These are phyloP conservation scores for Pholiota microspora DNA, from an alignment of 768 basidiomycete species.

Conservation along the genomic window DNA sequence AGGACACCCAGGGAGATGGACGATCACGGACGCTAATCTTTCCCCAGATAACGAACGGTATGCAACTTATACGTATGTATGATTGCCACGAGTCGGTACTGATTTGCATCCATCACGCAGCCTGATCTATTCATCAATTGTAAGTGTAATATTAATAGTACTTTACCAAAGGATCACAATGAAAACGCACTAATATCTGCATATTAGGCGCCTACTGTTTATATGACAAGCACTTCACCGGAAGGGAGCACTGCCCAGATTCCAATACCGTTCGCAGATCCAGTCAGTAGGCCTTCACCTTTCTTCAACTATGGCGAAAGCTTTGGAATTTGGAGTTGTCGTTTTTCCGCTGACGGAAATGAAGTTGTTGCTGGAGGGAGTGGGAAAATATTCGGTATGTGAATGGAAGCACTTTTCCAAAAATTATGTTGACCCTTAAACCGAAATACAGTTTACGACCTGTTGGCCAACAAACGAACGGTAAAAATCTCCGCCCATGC, in stretches of 20 bases:
- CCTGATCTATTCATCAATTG: conserved; percentile 92
- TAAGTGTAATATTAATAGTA: conserved; percentile 29
- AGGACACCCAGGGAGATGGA: conserved; percentile 82
- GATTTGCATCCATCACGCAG: conserved; percentile 33
- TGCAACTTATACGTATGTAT: background rate
- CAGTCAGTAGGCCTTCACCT: conserved; percentile 30
- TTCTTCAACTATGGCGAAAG: conserved; percentile 43
- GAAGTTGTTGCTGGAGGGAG: conserved; percentile 93
- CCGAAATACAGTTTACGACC: conserved; percentile 74
- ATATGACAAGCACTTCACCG: conserved; percentile 65
- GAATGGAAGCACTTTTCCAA: background rate
- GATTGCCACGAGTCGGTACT: background rate
- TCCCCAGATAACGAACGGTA: conserved; percentile 87
- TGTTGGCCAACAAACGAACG: conserved; percentile 72
- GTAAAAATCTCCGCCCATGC: conserved; percentile 85
- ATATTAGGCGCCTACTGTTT: conserved; percentile 73
- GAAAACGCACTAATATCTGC: conserved; percentile 1
- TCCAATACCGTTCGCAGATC: conserved; percentile 59
- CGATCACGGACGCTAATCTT: conserved; percentile 91
- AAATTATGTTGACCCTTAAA: background rate
- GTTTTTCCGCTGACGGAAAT: conserved; percentile 94
- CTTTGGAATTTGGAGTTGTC: conserved; percentile 88
- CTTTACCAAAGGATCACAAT: background rate
- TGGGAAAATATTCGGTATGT: conserved; percentile 69
- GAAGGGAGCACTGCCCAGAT: conserved; percentile 61